Percentiles rank a stretch among this genome's conserved stretches.
These are phyloP conservation scores for Tuber umbilicatum DNA, from an alignment of 495 filamentous ascomycete species.

Conservation along the genomic window DNA sequence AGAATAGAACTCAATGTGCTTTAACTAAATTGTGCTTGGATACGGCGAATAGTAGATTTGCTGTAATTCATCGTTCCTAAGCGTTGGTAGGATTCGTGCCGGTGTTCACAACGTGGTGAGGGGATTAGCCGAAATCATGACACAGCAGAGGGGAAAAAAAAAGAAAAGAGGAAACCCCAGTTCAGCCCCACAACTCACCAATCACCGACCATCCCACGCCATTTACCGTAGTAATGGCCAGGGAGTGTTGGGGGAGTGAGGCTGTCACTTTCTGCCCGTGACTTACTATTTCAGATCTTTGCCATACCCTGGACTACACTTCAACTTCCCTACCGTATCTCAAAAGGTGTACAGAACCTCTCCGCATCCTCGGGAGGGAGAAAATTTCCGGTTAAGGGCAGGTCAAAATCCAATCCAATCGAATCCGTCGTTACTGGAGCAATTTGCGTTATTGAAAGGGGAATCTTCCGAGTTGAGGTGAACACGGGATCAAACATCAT, in stretches of 20 bases:
- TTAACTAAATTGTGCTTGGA: neutral
- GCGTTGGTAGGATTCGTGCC: too few species aligned
- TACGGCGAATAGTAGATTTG: neutral
- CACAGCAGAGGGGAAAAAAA: neutral
- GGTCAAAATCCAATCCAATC: neutral
- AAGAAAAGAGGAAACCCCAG: neutral
- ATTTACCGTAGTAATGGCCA: neutral
- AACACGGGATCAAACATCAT: constrained; percentile 15
- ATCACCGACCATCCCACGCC: neutral
- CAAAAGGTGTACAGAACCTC: neutral
- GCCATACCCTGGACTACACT: neutral
- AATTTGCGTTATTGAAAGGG: neutral
- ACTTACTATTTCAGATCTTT: neutral
- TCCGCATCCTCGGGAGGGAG: neutral
- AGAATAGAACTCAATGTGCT: neutral
- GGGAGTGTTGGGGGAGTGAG: neutral
- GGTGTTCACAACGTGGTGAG: neutral
- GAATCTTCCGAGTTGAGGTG: neutral
- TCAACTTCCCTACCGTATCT: neutral
- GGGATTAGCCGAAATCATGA: neutral
- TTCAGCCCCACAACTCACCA: neutral
- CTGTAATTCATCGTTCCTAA: neutral
- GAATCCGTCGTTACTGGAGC: neutral
- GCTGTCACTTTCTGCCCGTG: neutral
- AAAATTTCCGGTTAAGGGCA: neutral